Percentiles rank a stretch among this genome's conserved stretches.
phyloP scores from a whole-genome alignment of 2,329 filamentous ascomycete genomes.

The Pseudohalonectria lignicola region DNA sequence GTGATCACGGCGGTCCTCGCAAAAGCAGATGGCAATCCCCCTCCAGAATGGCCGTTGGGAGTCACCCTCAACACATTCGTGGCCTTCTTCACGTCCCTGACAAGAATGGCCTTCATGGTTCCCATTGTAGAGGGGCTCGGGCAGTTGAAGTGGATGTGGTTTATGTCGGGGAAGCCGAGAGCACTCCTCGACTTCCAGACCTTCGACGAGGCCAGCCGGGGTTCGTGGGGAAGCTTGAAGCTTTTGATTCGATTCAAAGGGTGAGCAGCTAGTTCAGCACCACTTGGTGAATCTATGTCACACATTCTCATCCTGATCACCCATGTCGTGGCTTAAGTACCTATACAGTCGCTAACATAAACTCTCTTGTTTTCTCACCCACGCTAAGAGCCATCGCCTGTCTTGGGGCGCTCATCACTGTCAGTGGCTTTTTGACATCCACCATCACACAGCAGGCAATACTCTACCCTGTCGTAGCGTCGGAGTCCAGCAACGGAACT shows the following conservation, averaged over 20 bases:
- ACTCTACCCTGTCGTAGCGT: constrained; percentile 1
- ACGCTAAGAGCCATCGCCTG: constrained; percentile 7
- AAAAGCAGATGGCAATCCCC: constrained; percentile 9
- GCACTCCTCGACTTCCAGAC: constrained; percentile 11
- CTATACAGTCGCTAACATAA: not conserved
- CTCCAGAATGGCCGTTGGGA: constrained; percentile 12
- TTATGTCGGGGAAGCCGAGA: constrained; percentile 4
- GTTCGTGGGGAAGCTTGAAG: constrained; percentile 9
- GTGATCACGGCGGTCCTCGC: constrained; percentile 7
- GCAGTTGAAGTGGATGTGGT: constrained; percentile 16
- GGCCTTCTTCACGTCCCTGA: constrained; percentile 14
- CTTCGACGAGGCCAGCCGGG: constrained; percentile 12
- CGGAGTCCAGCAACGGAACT: not conserved
- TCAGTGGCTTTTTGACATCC: constrained; percentile 11
- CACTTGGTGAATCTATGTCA: no score
- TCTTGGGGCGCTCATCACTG: constrained; percentile 9
- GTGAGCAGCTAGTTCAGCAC: constrained; percentile 4
- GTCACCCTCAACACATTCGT: constrained; percentile 17
- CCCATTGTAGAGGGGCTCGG: constrained; percentile 14
- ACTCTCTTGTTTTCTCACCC: not conserved
- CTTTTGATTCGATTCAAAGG: constrained; percentile 9
- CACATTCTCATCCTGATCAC: not conserved
- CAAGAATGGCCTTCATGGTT: constrained; percentile 12
- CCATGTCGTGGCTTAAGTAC: no score
- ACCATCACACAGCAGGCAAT: constrained; percentile 12